A percentile compares a stretch with the other conserved stretches of the same genome.
Evolutionary conservation across 2,329 filamentous ascomycete genomes (phyloP).

Genomic region (Anthostomella pinea): DNA sequence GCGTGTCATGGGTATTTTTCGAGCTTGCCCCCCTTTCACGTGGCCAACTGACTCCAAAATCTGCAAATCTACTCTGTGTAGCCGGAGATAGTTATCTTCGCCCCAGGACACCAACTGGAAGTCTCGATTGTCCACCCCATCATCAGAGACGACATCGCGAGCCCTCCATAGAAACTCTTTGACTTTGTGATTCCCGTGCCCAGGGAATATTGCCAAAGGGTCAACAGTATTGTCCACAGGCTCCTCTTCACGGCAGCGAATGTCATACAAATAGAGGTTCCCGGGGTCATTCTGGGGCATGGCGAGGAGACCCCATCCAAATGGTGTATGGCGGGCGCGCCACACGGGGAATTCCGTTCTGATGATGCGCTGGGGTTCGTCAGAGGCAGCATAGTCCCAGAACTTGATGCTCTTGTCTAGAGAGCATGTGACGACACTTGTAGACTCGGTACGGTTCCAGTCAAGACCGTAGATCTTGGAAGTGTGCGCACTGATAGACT

Average conservation of each 20-base stretch:
- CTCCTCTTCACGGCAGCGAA: slow-evolving; percentile 46
- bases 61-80: slow-evolving; percentile 69
- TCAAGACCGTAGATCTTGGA: slow-evolving; percentile 96
- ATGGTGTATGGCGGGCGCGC: slow-evolving; percentile 88
- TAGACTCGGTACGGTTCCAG: slow-evolving; percentile 78
- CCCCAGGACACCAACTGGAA: slow-evolving; percentile 95
- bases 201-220: slow-evolving; percentile 57
- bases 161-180: slow-evolving; percentile 91
- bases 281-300: slow-evolving; percentile 91
- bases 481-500: slow-evolving; percentile 80
- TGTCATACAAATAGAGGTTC: slow-evolving; percentile 80
- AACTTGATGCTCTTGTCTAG: slow-evolving; percentile 91
- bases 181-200: slow-evolving; percentile 65
- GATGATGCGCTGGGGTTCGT: slow-evolving; percentile 73
- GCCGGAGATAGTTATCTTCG: slow-evolving; percentile 75
- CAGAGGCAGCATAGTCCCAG: slow-evolving; percentile 71
- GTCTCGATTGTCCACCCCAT: slow-evolving; percentile 76
- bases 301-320: slow-evolving; percentile 78
- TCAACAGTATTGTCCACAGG: slow-evolving; percentile 43
- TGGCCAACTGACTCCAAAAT: slow-evolving; percentile 69
- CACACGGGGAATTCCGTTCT: slow-evolving; percentile 83
- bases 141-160: slow-evolving; percentile 63
- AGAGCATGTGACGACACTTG: slow-evolving; percentile 80
- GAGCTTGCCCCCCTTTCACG: slow-evolving; percentile 63
- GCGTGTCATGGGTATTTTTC: slow-evolving; percentile 72